Evolutionary conservation across 768 basidiomycete genomes (phyloP), one percentile per base, ranked within the genome.

Genomic region (Macrolepiota albuminosa): DNA sequence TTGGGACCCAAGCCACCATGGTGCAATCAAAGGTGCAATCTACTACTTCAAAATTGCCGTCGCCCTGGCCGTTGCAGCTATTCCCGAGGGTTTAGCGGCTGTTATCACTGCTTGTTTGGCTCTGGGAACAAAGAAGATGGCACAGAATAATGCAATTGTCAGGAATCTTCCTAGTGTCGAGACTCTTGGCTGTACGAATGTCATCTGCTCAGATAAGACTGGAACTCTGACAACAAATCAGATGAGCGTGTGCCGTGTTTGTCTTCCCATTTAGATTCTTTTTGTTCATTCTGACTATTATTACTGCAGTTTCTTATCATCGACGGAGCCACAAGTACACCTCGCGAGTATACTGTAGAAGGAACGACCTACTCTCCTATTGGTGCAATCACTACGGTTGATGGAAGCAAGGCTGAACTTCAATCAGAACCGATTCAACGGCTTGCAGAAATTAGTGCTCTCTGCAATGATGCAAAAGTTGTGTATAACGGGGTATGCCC

Each of bases 21-120:
- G 95, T 52, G 85, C 76, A 49, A 78, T 98, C 68, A 94, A 94
- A 71, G 96, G 96, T 45, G 96, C 96, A 0, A 85, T 99, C 56
- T 98, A 98, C 73, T 99, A 99, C 76, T 93, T 99, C 83, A 99
- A 99, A 77, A 98, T 99, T 70, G 96, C 96, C 39, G 97, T 99
- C 47, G 95, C 97, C 5, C 79, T 99, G 48, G 96, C 97, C n/a
- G 96, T 99, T 43, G 96, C 96, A 59, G 96, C 96, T 43, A 99
- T 98, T 69, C 96, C 97, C 0, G 96, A 99, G 74, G 96, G 96
- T 60, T 77, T 99, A n/a, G 95, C 96, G 39, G 95, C 95, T 54
- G 96, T 99, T 60, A 97, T 98, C 69, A 99, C 96, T 8, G 95
- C 95, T 10, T 98, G 95, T 73, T 75, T 99, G 42, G 95, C 97